Conservation (phyloP, 2,329 filamentous ascomycete species). For the Anisogramma anomala region DNA sequence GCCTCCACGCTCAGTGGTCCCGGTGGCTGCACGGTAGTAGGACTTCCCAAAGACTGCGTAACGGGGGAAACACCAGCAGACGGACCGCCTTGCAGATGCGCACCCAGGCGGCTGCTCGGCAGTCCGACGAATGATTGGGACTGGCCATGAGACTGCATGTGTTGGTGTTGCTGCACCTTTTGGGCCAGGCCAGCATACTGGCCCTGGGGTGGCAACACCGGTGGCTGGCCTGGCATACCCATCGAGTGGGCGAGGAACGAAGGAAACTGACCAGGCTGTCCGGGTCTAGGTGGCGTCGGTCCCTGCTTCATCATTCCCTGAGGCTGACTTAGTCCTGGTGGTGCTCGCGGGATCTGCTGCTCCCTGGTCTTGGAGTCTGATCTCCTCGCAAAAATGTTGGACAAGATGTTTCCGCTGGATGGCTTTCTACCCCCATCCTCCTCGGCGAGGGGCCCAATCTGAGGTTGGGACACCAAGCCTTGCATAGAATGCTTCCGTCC, state of each 20-base stretch:
- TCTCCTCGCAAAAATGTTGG: constrained; percentile 17
- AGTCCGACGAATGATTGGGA: not conserved
- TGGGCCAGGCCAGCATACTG: constrained; percentile 11
- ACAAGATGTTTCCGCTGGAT: constrained; percentile 17
- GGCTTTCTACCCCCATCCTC: constrained; percentile 18
- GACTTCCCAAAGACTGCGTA: constrained; percentile 11
- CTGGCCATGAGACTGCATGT: constrained; percentile 4
- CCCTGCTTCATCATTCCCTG: constrained; percentile 11
- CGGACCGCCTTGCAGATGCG: not conserved
- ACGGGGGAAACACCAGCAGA: constrained; percentile 13
- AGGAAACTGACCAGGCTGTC: constrained; percentile 8
- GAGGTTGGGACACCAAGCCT: not conserved
- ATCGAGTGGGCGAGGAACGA: constrained; percentile 7
- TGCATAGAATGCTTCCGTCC: constrained; percentile 9
- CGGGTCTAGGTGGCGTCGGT: constrained; percentile 9
- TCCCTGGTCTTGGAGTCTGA: constrained; percentile 17
- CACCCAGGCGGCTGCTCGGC: not conserved
- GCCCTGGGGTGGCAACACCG: constrained; percentile 9
- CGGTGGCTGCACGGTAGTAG: constrained; percentile 5
- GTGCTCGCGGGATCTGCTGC: constrained; percentile 9
- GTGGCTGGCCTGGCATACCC: constrained; percentile 12
- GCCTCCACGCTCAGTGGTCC: not conserved
- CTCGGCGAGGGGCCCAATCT: constrained; percentile 9
- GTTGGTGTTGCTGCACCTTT: constrained; percentile 8
- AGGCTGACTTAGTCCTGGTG: constrained; percentile 11